phyloP scores from a whole-genome alignment of 352 stramenopile species.

The Halophytophthora polymorphica region DNA sequence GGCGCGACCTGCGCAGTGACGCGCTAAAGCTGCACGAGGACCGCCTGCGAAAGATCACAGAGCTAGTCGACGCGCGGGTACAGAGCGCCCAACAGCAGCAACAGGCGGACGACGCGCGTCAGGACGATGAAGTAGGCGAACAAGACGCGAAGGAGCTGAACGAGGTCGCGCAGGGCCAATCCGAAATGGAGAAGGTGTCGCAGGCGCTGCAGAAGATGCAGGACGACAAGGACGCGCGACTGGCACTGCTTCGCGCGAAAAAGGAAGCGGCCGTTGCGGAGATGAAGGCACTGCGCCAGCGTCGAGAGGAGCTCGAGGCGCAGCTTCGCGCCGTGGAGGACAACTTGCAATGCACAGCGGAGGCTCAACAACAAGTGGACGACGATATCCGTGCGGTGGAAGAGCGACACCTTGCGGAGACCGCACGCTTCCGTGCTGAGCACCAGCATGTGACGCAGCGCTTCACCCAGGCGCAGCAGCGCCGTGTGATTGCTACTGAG shows the following conservation, averaged over 20 bases:
- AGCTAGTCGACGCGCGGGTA: constrained; percentile 40
- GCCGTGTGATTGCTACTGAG: constrained; percentile 33
- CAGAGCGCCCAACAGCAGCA: constrained; percentile 34
- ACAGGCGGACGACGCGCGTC: constrained; percentile 7
- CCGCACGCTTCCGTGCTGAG: constrained; percentile 38
- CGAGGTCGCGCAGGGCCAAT: constrained; percentile 23
- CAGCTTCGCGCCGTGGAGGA: constrained; percentile 48
- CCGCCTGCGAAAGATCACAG: constrained; percentile 34
- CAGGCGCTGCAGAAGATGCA: constrained; percentile 34
- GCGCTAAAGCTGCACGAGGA: constrained; percentile 48
- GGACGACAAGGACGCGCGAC: constrained; percentile 31
- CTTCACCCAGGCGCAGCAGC: constrained; percentile 33
- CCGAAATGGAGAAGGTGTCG: constrained; percentile 34
- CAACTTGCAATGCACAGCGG: constrained; percentile 41
- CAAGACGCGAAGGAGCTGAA: constrained; percentile 13
- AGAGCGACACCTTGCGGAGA: constrained; percentile 44
- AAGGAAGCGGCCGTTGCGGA: constrained; percentile 12
- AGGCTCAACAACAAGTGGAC: constrained; percentile 37
- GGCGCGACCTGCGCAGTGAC: constrained; percentile 72
- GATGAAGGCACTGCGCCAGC: constrained; percentile 29
- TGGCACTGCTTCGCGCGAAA: constrained; percentile 33
- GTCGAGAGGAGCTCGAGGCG: constrained; percentile 51
- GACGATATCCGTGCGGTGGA: constrained; percentile 46
- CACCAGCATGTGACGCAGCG: constrained; percentile 43
- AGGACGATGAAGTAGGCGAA: constrained; percentile 14